Base-by-base conservation (phyloP, 2,329 filamentous ascomycete genomes). In the Epichloe gansuensis region DNA sequence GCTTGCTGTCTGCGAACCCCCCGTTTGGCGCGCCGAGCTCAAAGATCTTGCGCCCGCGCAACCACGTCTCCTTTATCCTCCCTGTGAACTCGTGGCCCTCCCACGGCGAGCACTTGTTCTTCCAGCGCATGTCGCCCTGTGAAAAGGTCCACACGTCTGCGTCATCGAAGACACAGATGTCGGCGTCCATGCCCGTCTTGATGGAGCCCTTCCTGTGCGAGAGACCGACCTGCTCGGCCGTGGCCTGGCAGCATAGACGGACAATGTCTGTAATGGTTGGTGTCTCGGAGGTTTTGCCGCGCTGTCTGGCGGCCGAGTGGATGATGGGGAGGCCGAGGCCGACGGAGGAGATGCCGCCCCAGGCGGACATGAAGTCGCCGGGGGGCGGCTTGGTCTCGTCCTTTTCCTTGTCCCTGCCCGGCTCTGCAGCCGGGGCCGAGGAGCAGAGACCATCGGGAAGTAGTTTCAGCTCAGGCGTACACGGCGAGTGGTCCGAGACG, bases 311-410 rank as follows among this genome's bases (percentile, higher is more conserved):
- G 44, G 89, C 82, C 0, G 88, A 90, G 81, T 90, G 85, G 5
- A 98, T 76, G 57, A 98, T 95, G 4, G 89, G 88, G 4, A 98
- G 76, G 0, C 93, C 93, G 1, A 98, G 79, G 0, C 93, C 93
- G 17, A 98, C 91, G 4, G 87, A 93, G 4, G 87, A 91, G 62
- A 98, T 95, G 13, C 93, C 93, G 51, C 93, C 93, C 93, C 93
- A 98, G 1, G 90, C 90, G 4, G 85, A 82, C 70, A 97, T 93
- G 76, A 98, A 97, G 70, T 97, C 88, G 39, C 93, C 93, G 3
- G 60, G 27, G 31, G 17, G 21, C 23, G 72, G 58, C 41, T 59
- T 47, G 25, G 23, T 13, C 25, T 15, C 45, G 41, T 42, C 31
- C 4, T 41, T 31, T 27, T 27, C 25, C 25, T 8, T 7, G 27